phyloP scores from a whole-genome alignment of 768 basidiomycete species.

The Cytidiella melzeri region DNA sequence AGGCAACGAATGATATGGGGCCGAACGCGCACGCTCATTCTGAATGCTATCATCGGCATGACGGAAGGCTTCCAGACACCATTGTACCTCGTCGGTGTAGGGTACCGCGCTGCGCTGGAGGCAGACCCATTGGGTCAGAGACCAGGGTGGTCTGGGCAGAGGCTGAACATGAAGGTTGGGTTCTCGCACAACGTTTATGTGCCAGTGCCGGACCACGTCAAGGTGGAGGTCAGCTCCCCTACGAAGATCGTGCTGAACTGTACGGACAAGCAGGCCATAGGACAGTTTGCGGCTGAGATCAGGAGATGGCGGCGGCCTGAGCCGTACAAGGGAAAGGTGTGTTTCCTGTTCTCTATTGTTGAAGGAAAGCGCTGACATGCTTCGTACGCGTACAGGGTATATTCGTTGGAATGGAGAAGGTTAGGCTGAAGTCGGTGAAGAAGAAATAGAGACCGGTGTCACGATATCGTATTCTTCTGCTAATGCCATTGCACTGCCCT shows the following conservation, averaged over 20 bases:
- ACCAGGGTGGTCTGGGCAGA: constrained; percentile 53
- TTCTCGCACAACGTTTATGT: constrained; percentile 85
- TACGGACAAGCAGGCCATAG: constrained; percentile 83
- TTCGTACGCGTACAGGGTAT: constrained; percentile 55
- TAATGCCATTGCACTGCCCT: not conserved
- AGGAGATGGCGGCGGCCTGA: constrained; percentile 84
- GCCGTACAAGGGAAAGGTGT: constrained; percentile 96
- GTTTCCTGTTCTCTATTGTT: constrained; percentile 22
- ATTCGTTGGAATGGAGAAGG: constrained; percentile 89
- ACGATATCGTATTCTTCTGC: not conserved
- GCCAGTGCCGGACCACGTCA: constrained; percentile 77
- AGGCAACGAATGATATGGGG: constrained; percentile 92
- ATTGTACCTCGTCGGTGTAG: constrained; percentile 89
- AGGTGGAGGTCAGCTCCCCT: constrained; percentile 70
- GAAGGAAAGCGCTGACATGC: constrained; percentile 6
- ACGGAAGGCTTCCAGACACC: constrained; percentile 81
- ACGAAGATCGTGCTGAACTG: constrained; percentile 81
- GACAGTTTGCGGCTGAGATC: constrained; percentile 83
- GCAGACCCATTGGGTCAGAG: constrained; percentile 58
- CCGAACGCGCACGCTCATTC: constrained; percentile 83
- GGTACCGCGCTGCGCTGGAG: constrained; percentile 86
- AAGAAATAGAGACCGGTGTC: constrained; percentile 65
- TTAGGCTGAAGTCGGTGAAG: constrained; percentile 87
- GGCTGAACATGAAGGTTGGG: constrained; percentile 88
- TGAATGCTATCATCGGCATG: constrained; percentile 87